Conservation (phyloP, 2,329 filamentous ascomycete species). For the Trichothecium roseum region DNA sequence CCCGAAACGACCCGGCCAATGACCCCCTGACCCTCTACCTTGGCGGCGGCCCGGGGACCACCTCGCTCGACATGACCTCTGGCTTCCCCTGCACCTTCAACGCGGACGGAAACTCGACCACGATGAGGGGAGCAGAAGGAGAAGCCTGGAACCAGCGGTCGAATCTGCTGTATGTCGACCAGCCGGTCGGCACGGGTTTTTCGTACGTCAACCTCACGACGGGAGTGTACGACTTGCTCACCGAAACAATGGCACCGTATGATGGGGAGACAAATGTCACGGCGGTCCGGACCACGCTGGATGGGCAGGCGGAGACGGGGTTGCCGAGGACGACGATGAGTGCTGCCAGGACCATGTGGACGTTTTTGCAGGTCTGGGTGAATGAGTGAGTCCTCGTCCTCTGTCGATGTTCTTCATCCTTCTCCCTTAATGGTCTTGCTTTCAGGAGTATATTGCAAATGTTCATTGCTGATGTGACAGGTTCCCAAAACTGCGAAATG, state of each 20-base stretch:
- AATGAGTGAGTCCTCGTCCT: conserved; percentile 12
- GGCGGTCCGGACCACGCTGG: conserved; percentile 7
- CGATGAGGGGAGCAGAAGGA: conserved; percentile 37
- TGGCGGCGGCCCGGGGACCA: conserved; percentile 52
- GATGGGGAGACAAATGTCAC: conserved; percentile 8
- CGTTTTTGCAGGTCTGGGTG: conserved; percentile 50
- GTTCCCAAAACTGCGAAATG: conserved; percentile 44
- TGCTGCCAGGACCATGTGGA: conserved; percentile 46
- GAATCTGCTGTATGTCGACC: conserved; percentile 13
- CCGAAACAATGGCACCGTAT: too few relatives aligned
- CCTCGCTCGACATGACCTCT: conserved; percentile 50
- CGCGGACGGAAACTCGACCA: conserved; percentile 38
- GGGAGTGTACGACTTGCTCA: conserved; percentile 40
- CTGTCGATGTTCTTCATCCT: too few relatives aligned
- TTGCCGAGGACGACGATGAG: conserved; percentile 35
- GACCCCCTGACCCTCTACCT: conserved; percentile 40
- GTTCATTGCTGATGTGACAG: too few relatives aligned
- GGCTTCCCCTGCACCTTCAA: conserved; percentile 38
- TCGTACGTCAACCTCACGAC: conserved; percentile 35
- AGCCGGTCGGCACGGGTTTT: conserved; percentile 11
- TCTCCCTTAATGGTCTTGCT: too few relatives aligned
- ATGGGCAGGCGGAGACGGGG: conserved; percentile 2
- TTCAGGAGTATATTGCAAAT: too few relatives aligned
- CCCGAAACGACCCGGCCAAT: conserved; percentile 16
- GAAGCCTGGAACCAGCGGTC: conserved; percentile 14